These are phyloP conservation scores for Peltaster fructicola DNA, from an alignment of 2,329 filamentous ascomycete genomes.

Conservation along the genomic window DNA sequence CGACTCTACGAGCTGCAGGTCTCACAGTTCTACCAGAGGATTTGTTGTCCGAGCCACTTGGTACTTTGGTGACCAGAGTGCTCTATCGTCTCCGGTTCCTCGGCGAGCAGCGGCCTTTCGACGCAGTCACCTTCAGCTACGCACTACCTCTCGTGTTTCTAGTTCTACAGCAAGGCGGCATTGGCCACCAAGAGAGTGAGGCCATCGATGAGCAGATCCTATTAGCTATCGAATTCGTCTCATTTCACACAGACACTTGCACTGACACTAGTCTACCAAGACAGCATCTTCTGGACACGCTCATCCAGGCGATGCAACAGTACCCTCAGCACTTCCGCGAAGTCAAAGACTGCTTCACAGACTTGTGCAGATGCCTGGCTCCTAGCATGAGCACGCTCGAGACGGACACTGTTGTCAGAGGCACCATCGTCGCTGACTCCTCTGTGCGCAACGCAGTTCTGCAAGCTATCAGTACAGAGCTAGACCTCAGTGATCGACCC, in stretches of 20 bases:
- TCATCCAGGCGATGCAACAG: conserved; percentile 69
- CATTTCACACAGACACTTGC: conserved; percentile 72
- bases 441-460: conserved; percentile 70
- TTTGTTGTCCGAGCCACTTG: conserved; percentile 62
- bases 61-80: conserved; percentile 64
- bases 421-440: conserved; percentile 59
- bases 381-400: conserved; percentile 61
- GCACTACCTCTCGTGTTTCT: conserved; percentile 66
- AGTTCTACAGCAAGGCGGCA: conserved; percentile 61
- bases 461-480: conserved; percentile 76
- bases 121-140: conserved; percentile 74
- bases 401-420: conserved; percentile 57
- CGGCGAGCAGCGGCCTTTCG: conserved; percentile 85
- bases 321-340: conserved; percentile 91
- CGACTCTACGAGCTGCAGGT: conserved; percentile 63
- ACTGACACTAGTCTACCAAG: conserved; percentile 61
- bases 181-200: conserved; percentile 49
- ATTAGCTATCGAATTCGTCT: conserved; percentile 70
- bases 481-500: conserved; percentile 74
- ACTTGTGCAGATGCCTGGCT: conserved; percentile 69
- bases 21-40: conserved; percentile 55
- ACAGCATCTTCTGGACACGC: conserved; percentile 48
- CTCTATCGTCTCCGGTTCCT: conserved; percentile 81
- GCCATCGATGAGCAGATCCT: conserved; percentile 81
- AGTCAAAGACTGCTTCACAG: conserved; percentile 78